A percentile compares a stretch with the other conserved stretches of the same genome.
phyloP scores from a whole-genome alignment of 2,329 filamentous ascomycete genomes.

The Huntiella decipiens region DNA sequence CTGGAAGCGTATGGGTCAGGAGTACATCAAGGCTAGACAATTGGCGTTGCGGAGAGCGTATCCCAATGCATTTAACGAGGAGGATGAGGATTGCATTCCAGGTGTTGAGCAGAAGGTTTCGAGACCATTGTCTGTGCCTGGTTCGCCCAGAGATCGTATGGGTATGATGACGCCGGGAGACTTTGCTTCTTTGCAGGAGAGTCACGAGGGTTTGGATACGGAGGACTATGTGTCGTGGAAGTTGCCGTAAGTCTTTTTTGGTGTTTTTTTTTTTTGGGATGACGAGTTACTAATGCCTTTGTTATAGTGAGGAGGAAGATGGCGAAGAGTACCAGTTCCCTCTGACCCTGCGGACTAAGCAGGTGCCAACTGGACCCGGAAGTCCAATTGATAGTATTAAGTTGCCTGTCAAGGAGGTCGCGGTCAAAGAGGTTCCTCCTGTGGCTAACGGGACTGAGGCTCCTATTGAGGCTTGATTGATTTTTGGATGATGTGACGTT shows the following conservation, averaged over 20 bases:
- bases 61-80: constrained; percentile 67
- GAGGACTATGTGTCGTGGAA: constrained; percentile 99
- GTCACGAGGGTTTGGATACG: constrained; percentile 76
- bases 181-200: constrained; percentile 90
- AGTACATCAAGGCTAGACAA: constrained; percentile 95
- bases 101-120: constrained; percentile 91
- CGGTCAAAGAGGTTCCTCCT: not conserved
- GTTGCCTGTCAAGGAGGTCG: constrained; percentile 7
- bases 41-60: constrained; percentile 82
- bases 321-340: constrained; percentile 50
- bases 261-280: constrained; percentile 2
- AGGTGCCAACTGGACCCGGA: constrained; percentile 18
- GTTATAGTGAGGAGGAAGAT: constrained; percentile 71
- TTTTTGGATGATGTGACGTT: too few species aligned
- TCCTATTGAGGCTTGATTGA: not conserved
- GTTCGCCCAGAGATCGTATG: constrained; percentile 71
- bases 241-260: constrained; percentile 56
- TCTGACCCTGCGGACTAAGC: constrained; percentile 36
- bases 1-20: constrained; percentile 99
- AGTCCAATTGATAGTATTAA: constrained; percentile 11
- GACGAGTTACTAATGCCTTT: constrained; percentile 13
- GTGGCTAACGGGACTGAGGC: constrained; percentile 2
- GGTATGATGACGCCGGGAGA: constrained; percentile 99
- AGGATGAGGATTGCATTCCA: constrained; percentile 76
- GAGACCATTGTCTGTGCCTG: constrained; percentile 80